Base-by-base conservation (phyloP, 2,329 filamentous ascomycete species). In the Ophiosphaerella herpotricha region DNA sequence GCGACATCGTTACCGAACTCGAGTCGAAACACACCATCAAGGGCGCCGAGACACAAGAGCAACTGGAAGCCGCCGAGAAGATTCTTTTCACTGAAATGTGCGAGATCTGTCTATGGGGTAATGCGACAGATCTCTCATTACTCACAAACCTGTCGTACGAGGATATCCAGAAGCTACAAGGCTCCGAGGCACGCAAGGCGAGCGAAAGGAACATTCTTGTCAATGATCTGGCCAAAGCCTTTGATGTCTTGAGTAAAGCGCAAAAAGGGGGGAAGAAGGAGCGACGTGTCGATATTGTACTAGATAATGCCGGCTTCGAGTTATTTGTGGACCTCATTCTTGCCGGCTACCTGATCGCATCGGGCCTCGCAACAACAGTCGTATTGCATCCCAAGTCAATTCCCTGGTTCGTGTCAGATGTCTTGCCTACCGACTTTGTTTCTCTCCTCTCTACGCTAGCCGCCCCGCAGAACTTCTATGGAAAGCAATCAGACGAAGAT, bases 381-480 rank as follows among this genome's bases (percentile, higher is more conserved):
- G 86, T 97, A 16, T 82, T 99, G 8, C 92, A 96, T 67, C 92
- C 94, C 43, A 99, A 99, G 77, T 87, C 86, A 18, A 92, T 99
- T 50, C 94, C 94, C 1, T 99, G 94, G 94, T 99, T 97, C 70
- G 94, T 99, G 40, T 97, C 91, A 1, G 94, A 99, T 66, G 94
- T 97, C 3, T 75, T 96, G 9, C 92, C 93, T 0, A 81, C 79
- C 35, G 94, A 99, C 75, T 97, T 97, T 63, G 81, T 80, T 1
- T 85, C 87, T n/a, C 82, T 97, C 2, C 83, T 99, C 43, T 85
- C 83, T 55, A 90, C 88, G 4, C 82, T 99, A n/a, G 84, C 87
- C 6, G 82, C 86, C 60, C 90, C 94, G 1, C 85, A 87, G 61
- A 65, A 75, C 9, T 96, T 97, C 74, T 97, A 94, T 76, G 84